A percentile compares a stretch with the other conserved stretches of the same genome.
Evolutionary conservation across 1,139 yeast species (phyloP).

Genomic region (Scheffersomyces cryptocercus): DNA sequence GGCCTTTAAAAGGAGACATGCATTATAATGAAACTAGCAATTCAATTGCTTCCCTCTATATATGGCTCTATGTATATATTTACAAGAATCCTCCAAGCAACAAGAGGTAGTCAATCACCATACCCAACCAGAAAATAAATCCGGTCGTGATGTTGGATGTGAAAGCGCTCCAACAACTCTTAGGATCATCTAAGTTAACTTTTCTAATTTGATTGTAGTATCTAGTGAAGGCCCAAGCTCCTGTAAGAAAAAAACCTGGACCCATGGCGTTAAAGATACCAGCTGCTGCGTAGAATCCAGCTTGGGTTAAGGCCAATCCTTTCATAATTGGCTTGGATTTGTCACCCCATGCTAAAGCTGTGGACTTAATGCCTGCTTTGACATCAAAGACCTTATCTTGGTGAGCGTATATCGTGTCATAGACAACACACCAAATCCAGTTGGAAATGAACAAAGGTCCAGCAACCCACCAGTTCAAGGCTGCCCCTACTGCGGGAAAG

Average conservation of each 20-base stretch:
- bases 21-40: slow-evolving; percentile 8
- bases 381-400: slow-evolving; percentile 91
- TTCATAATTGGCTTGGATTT: slow-evolving; percentile 69
- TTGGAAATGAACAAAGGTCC: slow-evolving; percentile 75
- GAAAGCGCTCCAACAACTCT: slow-evolving; percentile 81
- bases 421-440: slow-evolving; percentile 90
- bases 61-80: slow-evolving; percentile 2
- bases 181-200: slow-evolving; percentile 79
- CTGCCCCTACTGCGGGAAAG: slow-evolving; percentile 89
- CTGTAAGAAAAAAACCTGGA: slow-evolving; percentile 74
- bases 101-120: slow-evolving; percentile 69
- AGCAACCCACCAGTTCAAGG: slow-evolving; percentile 74
- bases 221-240: slow-evolving; percentile 68
- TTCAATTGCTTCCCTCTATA: too few species aligned
- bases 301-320: slow-evolving; percentile 66
- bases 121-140: slow-evolving; percentile 72
- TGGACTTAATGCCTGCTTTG: slow-evolving; percentile 88
- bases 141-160: slow-evolving; percentile 80
- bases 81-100: slow-evolving; percentile 46
- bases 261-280: slow-evolving; percentile 86
- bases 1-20: neutral
- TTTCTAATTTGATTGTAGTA: slow-evolving; percentile 62
- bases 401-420: slow-evolving; percentile 96
- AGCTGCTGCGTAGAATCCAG: slow-evolving; percentile 62
- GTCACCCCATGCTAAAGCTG: slow-evolving; percentile 92